Base-by-base conservation (phyloP, 768 basidiomycete genomes). In the Cystoderma amianthinum region DNA sequence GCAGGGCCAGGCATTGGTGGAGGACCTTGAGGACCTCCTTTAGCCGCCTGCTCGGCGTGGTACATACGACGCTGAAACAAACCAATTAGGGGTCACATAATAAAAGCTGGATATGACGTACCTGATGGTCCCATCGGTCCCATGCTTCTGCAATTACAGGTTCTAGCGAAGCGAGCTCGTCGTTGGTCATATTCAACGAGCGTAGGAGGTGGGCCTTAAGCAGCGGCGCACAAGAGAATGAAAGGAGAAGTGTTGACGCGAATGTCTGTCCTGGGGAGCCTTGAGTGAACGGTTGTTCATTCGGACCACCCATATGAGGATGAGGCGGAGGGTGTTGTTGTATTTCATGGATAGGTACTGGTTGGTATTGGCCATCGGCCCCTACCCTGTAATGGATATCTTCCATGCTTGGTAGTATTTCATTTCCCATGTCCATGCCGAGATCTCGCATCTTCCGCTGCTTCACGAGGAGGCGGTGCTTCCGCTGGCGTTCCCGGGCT, bases 71-170 rank as follows among this genome's bases (percentile, higher is more conserved):
- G 65, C 68, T 69, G 48, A 32, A 39, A 40, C 13, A 36, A 36
- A 40, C 24, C 18, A 42, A 33, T 42, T 22, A 44, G 35, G 38
- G 7, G 39, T 24, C 13, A 47, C 42, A 5, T 24, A 45, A 38
- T 43, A 32, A 43, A 44, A 34, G 16, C 41, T 19, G 37, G 21
- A 25, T n/a, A 23, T 20, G 17, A 57, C 75, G 43, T 54, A 88
- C 86, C 58, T 82, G 81, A 49, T 80, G 77, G 51, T 90, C 82
- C 88, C 88, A 91, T 30, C 84, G 81, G 44, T 91, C 88, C 74
- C 85, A 91, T 13, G 86, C 86, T 34, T 84, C 80, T 4, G 88
- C 86, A 35, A 91, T 82, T 50, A 87, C 67, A 19, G 85, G 83
- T 54, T 90, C 84, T 38, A 91, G 63, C 7, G 82, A 78, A 2